A percentile compares a stretch with the other conserved stretches of the same genome.
These are phyloP conservation scores for Phalaenopsis aphrodite DNA, from an alignment of 106 monocot genomes.

Conservation along the genomic window DNA sequence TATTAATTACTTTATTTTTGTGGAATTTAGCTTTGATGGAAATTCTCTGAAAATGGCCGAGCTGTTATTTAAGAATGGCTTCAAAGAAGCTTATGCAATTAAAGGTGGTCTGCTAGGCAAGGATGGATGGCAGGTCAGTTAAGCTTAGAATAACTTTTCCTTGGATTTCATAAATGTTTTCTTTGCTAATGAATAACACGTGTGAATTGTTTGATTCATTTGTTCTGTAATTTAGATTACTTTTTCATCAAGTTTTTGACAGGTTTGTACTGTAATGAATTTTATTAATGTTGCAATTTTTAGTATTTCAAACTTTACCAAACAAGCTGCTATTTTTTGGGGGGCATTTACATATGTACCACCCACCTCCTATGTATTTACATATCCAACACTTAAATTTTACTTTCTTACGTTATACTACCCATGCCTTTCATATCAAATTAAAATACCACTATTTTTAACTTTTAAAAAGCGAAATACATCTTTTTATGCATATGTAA, in stretches of 20 bases:
- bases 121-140: conserved; percentile 87
- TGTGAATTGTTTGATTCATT: neutral
- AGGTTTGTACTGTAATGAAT: neutral
- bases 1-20: conserved; percentile 25
- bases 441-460: no score
- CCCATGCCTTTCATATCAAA: no score
- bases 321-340: neutral
- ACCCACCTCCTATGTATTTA: no score
- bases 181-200: no score
- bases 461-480: no score
- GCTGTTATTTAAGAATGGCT: conserved; percentile 67
- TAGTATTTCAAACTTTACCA: neutral
- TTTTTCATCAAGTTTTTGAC: neutral
- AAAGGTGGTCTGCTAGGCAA: conserved; percentile 88
- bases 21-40: conserved; percentile 95
- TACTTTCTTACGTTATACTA: no score
- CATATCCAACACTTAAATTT: no score
- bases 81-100: conserved; percentile 92
- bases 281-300: neutral
- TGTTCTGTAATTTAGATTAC: neutral
- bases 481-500: no score
- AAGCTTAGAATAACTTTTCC: neutral
- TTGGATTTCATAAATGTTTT: no score
- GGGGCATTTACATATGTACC: no score
- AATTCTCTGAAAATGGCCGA: conserved; percentile 78